These are phyloP conservation scores for Sporothrix schenckii DNA, from an alignment of 2,329 filamentous ascomycete genomes.

Conservation along the genomic window DNA sequence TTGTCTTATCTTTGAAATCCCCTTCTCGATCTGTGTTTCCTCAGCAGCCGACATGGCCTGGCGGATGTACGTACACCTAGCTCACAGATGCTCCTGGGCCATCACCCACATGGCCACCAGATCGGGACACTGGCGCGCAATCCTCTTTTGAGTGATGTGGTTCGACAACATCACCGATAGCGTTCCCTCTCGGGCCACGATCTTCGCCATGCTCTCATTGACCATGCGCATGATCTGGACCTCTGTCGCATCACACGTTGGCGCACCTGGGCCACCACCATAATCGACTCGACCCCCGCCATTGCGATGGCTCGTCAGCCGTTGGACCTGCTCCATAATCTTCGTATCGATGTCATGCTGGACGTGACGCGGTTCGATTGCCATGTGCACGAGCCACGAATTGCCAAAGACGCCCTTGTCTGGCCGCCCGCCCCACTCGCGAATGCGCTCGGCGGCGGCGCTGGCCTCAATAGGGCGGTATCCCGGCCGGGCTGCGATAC, in stretches of 20 bases:
- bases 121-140: constrained; percentile 37
- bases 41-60: no score
- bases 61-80: no score
- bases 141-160: constrained; percentile 36
- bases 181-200: constrained; percentile 26
- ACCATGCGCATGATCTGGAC: constrained; percentile 30
- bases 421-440: constrained; percentile 34
- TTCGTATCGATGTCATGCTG: constrained; percentile 29
- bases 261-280: neutral
- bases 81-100: constrained; percentile 36
- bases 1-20: no score
- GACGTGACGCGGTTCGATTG: constrained; percentile 33
- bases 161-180: constrained; percentile 37
- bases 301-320: neutral
- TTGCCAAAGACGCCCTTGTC: constrained; percentile 36
- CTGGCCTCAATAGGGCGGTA: constrained; percentile 34
- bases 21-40: neutral
- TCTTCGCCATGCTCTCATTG: constrained; percentile 30
- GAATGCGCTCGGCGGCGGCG: constrained; percentile 31
- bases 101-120: constrained; percentile 37
- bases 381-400: constrained; percentile 36
- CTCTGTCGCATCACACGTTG: neutral
- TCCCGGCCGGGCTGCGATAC: constrained; percentile 32
- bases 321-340: constrained; percentile 30
- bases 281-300: neutral